A percentile compares a stretch with the other conserved stretches of the same genome.
Evolutionary conservation across 495 filamentous ascomycete species (phyloP).

Genomic region (Aspergillus nanangensis): DNA sequence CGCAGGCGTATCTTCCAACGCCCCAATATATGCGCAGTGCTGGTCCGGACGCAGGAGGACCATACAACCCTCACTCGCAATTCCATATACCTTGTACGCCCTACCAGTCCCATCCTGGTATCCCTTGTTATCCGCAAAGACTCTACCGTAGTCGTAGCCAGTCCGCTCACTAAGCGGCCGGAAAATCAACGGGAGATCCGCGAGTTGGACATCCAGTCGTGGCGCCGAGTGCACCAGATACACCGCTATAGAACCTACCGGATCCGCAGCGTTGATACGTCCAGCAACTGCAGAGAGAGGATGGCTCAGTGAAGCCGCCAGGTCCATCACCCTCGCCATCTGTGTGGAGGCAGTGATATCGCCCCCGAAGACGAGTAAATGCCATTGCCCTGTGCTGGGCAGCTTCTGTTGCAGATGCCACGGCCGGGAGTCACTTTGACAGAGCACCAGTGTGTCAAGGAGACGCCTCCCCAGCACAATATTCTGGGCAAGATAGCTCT

Average conservation of each 20-base stretch:
- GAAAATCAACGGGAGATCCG: constrained; percentile 49
- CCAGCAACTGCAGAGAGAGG: constrained; percentile 15
- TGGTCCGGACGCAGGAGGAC: constrained; percentile 55
- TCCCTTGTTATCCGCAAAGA: constrained; percentile 52
- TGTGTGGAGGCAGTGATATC: constrained; percentile 38
- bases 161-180: constrained; percentile 42
- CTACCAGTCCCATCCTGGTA: constrained; percentile 52
- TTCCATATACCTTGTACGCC: constrained; percentile 52
- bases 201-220: constrained; percentile 35
- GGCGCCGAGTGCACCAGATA: constrained; percentile 49
- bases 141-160: constrained; percentile 41
- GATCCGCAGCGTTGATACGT: constrained; percentile 12
- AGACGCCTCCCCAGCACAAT: constrained; percentile 42
- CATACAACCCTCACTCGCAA: constrained; percentile 52
- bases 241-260: constrained; percentile 43
- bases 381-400: constrained; percentile 39
- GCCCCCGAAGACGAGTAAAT: constrained; percentile 57
- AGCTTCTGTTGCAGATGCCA: constrained; percentile 27
- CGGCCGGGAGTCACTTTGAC: constrained; percentile 37
- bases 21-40: constrained; percentile 40
- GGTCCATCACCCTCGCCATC: constrained; percentile 30
- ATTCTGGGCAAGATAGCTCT: constrained; percentile 25
- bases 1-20: constrained; percentile 35
- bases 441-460: constrained; percentile 34
- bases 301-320: constrained; percentile 12